phyloP scores from a whole-genome alignment of 1,284 basidiomycete genomes.

The Caloboletus firmus region DNA sequence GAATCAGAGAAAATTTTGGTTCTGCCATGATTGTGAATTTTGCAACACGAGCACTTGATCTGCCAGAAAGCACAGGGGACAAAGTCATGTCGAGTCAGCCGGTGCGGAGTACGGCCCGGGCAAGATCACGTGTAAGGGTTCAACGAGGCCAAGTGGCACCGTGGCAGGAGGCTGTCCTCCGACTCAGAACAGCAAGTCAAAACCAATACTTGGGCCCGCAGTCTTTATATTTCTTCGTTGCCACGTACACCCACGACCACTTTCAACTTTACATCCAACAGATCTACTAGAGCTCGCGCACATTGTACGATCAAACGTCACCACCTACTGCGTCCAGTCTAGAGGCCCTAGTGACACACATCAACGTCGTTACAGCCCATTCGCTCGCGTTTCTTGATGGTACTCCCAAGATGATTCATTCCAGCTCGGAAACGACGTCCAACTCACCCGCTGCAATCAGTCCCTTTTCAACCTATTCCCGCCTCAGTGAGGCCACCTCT shows the following conservation, averaged over 20 bases:
- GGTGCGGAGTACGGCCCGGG: background rate
- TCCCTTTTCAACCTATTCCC: slow-evolving; percentile 35
- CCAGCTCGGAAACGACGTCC: slow-evolving; percentile 30
- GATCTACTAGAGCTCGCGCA: background rate
- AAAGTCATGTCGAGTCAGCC: background rate
- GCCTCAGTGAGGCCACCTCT: slow-evolving; percentile 61
- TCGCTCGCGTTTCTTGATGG: slow-evolving; percentile 11
- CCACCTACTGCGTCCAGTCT: background rate
- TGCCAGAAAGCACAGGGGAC: background rate
- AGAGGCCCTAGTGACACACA: background rate
- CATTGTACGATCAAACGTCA: background rate
- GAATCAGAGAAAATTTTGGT: background rate
- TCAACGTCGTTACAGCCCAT: background rate
- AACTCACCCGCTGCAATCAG: slow-evolving; percentile 28
- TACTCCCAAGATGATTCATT: slow-evolving; percentile 16
- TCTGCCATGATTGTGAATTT: background rate
- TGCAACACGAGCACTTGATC: background rate
- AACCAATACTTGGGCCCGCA: background rate
- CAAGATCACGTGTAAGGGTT: slow-evolving; percentile 14
- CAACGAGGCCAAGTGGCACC: background rate
- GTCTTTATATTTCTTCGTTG: background rate
- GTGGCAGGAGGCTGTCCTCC: slow-evolving; percentile 7
- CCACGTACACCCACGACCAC: slow-evolving; percentile 1
- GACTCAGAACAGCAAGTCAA: slow-evolving; percentile 6
- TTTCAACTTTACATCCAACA: background rate